Percentiles rank a stretch among this genome's conserved stretches.
Evolutionary conservation across 2,329 filamentous ascomycete genomes (phyloP).

Genomic region (Diaporthe caulivora): DNA sequence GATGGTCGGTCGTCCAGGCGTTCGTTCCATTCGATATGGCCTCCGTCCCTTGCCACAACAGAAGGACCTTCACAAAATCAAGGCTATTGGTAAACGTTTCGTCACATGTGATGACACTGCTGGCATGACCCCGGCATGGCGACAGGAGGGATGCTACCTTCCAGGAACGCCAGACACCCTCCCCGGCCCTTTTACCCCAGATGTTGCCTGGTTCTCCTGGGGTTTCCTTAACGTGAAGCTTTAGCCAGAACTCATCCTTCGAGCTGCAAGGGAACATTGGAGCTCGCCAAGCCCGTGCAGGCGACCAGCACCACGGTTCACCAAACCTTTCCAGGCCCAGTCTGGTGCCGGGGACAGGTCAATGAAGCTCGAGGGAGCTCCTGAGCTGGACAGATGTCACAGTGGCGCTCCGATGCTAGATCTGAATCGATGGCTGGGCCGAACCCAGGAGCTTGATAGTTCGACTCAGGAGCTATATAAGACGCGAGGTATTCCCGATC

Average conservation of each 20-base stretch:
- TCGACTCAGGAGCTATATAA: constrained; percentile 26
- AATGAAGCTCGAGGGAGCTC: constrained; percentile 3
- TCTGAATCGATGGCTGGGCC: constrained; percentile 28
- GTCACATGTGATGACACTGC: constrained; percentile 8
- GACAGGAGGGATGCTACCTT: not conserved
- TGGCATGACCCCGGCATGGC: constrained; percentile 6
- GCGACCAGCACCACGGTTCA: constrained; percentile 21
- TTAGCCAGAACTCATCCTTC: constrained; percentile 16
- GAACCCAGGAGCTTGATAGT: constrained; percentile 1
- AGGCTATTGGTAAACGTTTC: constrained; percentile 15
- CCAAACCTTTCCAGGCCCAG: constrained; percentile 22
- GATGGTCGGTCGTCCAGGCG: not conserved
- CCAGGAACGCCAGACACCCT: constrained; percentile 14
- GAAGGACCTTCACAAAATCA: not conserved
- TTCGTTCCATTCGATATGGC: not conserved
- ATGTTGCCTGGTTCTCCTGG: constrained; percentile 1
- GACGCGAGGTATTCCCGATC: constrained; percentile 16
- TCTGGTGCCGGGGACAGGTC: constrained; percentile 4
- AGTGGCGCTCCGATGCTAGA: constrained; percentile 15
- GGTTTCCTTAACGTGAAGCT: constrained; percentile 14
- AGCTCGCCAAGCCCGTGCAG: constrained; percentile 23
- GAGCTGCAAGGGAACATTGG: constrained; percentile 10
- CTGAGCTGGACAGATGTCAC: constrained; percentile 7
- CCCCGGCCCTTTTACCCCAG: constrained; percentile 23
- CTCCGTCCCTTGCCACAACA: constrained; percentile 8